Conservation (phyloP, 768 basidiomycete species). For the Serendipita vermifera region DNA sequence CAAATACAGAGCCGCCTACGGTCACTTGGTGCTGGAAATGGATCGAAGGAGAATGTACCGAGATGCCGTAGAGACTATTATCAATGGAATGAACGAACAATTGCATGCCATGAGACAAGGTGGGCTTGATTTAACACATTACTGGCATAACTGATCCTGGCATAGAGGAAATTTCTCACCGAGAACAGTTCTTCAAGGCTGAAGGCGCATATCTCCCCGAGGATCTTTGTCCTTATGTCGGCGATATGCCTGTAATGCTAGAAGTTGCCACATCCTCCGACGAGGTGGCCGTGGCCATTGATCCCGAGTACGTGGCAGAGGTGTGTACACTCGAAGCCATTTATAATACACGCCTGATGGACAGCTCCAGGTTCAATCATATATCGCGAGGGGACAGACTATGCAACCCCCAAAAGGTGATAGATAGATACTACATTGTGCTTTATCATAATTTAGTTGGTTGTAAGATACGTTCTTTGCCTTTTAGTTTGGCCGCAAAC, state of each 20-base stretch:
- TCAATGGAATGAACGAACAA: constrained; percentile 51
- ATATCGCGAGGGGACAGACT: too few relatives aligned
- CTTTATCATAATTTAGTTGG: not conserved
- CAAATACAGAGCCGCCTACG: constrained; percentile 59
- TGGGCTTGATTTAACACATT: constrained; percentile 24
- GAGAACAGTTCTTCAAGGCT: constrained; percentile 57
- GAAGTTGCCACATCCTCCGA: constrained; percentile 37
- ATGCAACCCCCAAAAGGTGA: too few relatives aligned
- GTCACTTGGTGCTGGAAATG: constrained; percentile 60
- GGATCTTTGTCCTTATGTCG: constrained; percentile 67
- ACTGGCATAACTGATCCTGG: not conserved
- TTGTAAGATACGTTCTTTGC: not conserved
- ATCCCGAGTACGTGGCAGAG: constrained; percentile 2
- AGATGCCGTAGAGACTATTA: constrained; percentile 50
- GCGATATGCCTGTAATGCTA: constrained; percentile 62
- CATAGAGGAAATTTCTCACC: constrained; percentile 52
- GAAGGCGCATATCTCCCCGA: constrained; percentile 63
- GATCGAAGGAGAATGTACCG: constrained; percentile 52
- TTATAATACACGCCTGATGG: not conserved
- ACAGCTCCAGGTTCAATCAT: too few relatives aligned
- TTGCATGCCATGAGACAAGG: constrained; percentile 56
- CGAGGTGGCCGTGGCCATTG: not conserved
- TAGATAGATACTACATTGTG: too few relatives aligned
- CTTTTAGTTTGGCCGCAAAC: constrained; percentile 33
- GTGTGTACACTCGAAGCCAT: not conserved